Conservation (phyloP, 78 protist genomes). For the Emiliania huxleyi region DNA sequence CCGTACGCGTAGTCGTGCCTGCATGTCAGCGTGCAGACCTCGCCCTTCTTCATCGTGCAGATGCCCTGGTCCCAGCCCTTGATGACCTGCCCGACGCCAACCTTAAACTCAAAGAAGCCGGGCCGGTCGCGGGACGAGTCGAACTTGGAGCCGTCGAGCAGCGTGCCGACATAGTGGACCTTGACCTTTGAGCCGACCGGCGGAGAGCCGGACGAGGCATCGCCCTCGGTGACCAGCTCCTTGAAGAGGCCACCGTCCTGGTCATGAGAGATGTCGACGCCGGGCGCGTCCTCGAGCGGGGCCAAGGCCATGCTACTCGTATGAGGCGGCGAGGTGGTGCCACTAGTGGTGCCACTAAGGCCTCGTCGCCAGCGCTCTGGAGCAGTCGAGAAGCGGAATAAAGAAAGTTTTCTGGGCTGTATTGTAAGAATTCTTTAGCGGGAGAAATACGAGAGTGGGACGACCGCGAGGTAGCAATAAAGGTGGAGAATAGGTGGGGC, state of each 20-base stretch:
- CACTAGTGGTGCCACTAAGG: too few species aligned
- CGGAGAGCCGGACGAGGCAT: not conserved
- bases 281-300: not conserved
- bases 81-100: slow-evolving; percentile 77
- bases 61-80: slow-evolving; percentile 90
- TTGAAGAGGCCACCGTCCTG: slow-evolving; percentile 12
- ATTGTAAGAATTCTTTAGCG: too few species aligned
- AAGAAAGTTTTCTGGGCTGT: too few species aligned
- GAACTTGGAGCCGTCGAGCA: slow-evolving; percentile 77
- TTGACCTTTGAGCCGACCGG: not conserved
- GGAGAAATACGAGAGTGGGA: too few species aligned
- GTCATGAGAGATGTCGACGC: not conserved
- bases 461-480: too few species aligned
- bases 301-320: too few species aligned
- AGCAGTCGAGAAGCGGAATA: too few species aligned
- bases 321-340: too few species aligned
- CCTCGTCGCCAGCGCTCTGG: too few species aligned
- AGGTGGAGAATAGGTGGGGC: too few species aligned
- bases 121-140: slow-evolving; percentile 78
- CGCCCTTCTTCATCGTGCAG: slow-evolving; percentile 77
- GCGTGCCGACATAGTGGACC: slow-evolving; percentile 81
- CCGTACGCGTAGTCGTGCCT: slow-evolving; percentile 83
- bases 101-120: slow-evolving; percentile 30
- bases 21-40: slow-evolving; percentile 62
- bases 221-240: not conserved